These are phyloP conservation scores for Millerago galiae DNA, from an alignment of 805 yeast genomes.

Conservation along the genomic window DNA sequence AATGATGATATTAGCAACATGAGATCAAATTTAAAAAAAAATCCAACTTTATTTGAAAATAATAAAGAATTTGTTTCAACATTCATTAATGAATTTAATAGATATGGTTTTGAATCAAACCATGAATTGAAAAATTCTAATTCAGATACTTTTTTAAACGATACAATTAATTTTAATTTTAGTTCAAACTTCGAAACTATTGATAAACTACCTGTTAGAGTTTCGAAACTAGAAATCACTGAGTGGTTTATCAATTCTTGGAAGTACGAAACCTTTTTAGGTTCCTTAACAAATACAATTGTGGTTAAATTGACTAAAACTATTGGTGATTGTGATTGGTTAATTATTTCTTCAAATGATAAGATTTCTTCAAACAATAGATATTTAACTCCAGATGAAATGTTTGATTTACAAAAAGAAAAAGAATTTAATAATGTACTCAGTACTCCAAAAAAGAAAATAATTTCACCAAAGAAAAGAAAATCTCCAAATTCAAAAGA, in stretches of 20 bases:
- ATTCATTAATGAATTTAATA: constrained; percentile 22
- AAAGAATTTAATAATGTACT: constrained; percentile 4
- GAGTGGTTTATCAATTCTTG: constrained; percentile 35
- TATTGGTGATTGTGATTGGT: constrained; percentile 35
- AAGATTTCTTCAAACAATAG: constrained; percentile 23
- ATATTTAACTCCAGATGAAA: constrained; percentile 21
- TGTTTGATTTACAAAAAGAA: constrained; percentile 14
- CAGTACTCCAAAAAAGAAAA: constrained; percentile 1
- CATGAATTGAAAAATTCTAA: constrained; percentile 13
- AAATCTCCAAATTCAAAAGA: constrained; percentile 8
- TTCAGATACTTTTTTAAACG: constrained; percentile 20
- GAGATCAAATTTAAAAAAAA: constrained; percentile 20
- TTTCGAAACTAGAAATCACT: constrained; percentile 30
- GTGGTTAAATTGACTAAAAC: constrained; percentile 29
- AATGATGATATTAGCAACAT: constrained; percentile 18
- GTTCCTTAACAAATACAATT: constrained; percentile 28
- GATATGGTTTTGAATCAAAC: constrained; percentile 21
- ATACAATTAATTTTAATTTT: constrained; percentile 26
- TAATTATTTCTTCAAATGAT: constrained; percentile 29
- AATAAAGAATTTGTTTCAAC: constrained; percentile 21
- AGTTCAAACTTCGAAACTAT: constrained; percentile 20
- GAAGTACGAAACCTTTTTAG: constrained; percentile 33
- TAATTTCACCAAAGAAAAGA: constrained; percentile 4
- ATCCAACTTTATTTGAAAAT: constrained; percentile 18
- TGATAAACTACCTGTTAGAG: constrained; percentile 25